Conservation (phyloP, 2,329 filamentous ascomycete species). For the Botrytis galanthina region DNA sequence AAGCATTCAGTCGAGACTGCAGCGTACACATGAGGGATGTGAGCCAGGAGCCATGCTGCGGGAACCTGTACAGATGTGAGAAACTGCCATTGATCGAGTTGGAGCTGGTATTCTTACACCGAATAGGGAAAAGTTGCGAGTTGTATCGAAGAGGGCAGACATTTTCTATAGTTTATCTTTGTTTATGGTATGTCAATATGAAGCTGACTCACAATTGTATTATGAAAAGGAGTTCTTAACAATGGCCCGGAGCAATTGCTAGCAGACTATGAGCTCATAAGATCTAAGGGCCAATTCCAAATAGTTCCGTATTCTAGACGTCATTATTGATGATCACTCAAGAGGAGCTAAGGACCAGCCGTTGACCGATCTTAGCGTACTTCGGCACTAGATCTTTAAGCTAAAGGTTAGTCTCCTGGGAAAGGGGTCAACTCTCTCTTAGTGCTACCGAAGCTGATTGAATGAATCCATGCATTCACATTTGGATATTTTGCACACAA, state of each 20-base stretch:
- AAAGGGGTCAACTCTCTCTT: background rate
- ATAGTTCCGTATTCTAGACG: background rate
- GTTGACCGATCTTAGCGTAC: background rate
- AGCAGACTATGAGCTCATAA: background rate
- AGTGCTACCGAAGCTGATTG: background rate
- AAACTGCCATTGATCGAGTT: background rate
- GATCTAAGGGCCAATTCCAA: background rate
- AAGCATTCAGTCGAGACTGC: background rate
- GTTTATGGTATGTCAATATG: background rate
- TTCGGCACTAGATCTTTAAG: background rate
- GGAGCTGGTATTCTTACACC: background rate
- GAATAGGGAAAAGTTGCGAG: constrained; percentile 8
- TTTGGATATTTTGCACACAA: too few relatives aligned
- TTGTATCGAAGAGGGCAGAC: background rate
- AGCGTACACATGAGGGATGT: background rate
- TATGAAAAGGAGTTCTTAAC: background rate
- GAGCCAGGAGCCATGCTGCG: background rate
- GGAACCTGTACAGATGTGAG: background rate
- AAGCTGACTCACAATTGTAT: background rate
- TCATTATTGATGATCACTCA: background rate
- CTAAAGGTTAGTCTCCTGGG: background rate
- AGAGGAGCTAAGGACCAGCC: too few relatives aligned
- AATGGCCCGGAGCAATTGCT: background rate
- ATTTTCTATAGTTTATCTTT: background rate
- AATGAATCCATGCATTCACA: background rate